Conservation (phyloP, 2,329 filamentous ascomycete genomes). For the Sphaerulina vaccinii region DNA sequence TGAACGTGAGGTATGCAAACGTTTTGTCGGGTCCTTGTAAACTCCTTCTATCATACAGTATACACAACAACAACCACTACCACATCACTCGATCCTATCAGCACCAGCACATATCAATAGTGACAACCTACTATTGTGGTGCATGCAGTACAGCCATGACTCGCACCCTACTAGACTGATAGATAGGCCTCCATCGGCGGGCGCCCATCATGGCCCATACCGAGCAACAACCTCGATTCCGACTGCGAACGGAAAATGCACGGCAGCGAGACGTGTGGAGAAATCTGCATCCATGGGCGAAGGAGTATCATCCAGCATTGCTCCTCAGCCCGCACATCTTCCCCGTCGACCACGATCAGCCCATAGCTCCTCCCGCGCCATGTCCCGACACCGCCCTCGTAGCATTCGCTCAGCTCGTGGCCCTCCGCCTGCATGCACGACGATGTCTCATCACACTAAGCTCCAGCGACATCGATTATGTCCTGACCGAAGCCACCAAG, state of each 20-base stretch:
- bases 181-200: no score
- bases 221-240: not conserved
- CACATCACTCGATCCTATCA: no score
- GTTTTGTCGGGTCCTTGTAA: no score
- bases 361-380: not conserved
- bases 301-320: not conserved
- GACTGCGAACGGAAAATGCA: not conserved
- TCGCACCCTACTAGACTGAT: no score
- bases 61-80: no score
- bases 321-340: not conserved
- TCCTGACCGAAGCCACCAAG: conserved; percentile 54
- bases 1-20: no score
- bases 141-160: no score
- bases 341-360: not conserved
- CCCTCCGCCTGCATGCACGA: conserved; percentile 49
- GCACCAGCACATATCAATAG: no score
- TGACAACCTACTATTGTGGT: no score
- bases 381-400: conserved; percentile 39
- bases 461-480: conserved; percentile 48
- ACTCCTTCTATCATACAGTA: no score
- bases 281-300: not conserved
- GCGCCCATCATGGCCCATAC: no score
- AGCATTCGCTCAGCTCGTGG: conserved; percentile 51
- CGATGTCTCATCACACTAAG: conserved; percentile 54
- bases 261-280: not conserved